These are phyloP conservation scores for Rauvolfia tetraphylla DNA, from an alignment of 257 asterid species.

Conservation along the genomic window DNA sequence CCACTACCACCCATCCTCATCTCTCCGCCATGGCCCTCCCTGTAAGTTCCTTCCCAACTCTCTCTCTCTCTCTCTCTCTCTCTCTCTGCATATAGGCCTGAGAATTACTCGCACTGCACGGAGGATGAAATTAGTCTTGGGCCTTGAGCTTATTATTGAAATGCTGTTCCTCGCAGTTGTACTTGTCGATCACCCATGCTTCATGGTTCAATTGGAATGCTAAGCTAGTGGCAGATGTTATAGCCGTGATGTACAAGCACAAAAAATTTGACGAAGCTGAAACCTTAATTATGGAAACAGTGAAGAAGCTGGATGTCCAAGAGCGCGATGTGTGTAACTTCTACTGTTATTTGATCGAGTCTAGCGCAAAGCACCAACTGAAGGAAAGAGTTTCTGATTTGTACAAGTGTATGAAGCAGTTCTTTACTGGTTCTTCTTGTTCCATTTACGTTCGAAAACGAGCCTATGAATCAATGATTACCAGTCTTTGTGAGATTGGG, in stretches of 20 bases:
- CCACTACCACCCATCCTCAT: conserved; percentile 44
- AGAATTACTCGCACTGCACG: neutral
- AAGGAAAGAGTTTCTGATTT: conserved; percentile 42
- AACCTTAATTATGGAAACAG: conserved; percentile 37
- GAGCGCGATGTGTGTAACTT: conserved; percentile 61
- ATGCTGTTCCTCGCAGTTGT: conserved; percentile 51
- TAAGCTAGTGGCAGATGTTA: conserved; percentile 70
- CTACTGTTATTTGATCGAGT: conserved; percentile 53
- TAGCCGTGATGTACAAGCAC: conserved; percentile 46
- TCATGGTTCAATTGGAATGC: conserved; percentile 91
- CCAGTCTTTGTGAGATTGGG: conserved; percentile 59
- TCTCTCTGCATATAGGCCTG: no score
- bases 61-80: neutral
- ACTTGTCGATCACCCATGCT: conserved; percentile 50
- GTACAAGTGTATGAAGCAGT: conserved; percentile 34
- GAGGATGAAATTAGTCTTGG: neutral
- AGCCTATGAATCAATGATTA: conserved; percentile 61
- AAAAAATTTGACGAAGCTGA: conserved; percentile 47
- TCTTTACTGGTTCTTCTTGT: conserved; percentile 39
- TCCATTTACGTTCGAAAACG: conserved; percentile 55
- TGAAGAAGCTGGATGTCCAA: conserved; percentile 38
- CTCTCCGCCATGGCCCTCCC: conserved; percentile 61
- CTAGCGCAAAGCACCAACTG: conserved; percentile 49
- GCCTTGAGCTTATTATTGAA: neutral
- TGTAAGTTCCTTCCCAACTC: conserved; percentile 37